A percentile compares a stretch with the other conserved stretches of the same genome.
Conservation (phyloP, 2,329 filamentous ascomycete species). For the Clarireedia paspali region DNA sequence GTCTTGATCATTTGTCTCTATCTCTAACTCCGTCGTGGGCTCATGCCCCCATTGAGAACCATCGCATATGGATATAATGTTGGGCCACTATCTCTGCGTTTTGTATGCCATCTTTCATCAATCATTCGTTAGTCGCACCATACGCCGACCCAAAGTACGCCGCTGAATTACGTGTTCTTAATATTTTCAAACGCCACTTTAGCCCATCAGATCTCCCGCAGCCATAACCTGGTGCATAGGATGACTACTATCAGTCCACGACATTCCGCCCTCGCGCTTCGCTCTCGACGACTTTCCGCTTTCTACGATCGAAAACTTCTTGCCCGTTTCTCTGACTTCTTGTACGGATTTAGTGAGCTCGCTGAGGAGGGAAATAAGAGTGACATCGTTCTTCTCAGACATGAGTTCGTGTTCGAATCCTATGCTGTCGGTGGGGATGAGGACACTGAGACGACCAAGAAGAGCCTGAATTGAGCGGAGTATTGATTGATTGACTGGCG, state of each 20-base stretch:
- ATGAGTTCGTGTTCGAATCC: conserved; percentile 64
- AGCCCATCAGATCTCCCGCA: conserved; percentile 13
- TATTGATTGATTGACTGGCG: conserved; percentile 52
- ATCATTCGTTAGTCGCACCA: neutral
- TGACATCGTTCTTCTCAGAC: conserved; percentile 77
- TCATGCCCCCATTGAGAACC: neutral
- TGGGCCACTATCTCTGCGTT: too few species aligned
- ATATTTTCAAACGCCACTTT: neutral
- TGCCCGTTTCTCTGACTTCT: conserved; percentile 64
- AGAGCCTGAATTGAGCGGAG: conserved; percentile 85
- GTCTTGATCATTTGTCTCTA: conserved; percentile 1
- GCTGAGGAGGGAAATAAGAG: conserved; percentile 68
- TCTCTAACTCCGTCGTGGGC: conserved; percentile 4
- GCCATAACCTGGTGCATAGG: conserved; percentile 9
- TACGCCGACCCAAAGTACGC: conserved; percentile 2
- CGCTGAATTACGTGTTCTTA: neutral
- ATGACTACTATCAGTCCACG: neutral
- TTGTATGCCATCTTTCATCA: conserved; percentile 1
- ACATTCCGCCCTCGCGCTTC: conserved; percentile 7
- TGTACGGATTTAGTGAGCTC: conserved; percentile 66
- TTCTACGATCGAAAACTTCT: conserved; percentile 59
- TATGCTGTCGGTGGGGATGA: conserved; percentile 60
- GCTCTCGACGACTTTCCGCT: conserved; percentile 2
- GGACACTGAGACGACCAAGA: conserved; percentile 72
- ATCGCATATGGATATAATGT: neutral